A percentile compares a stretch with the other conserved stretches of the same genome.
phyloP scores from a whole-genome alignment of 768 basidiomycete genomes.

The Lentinula guzmanii region DNA sequence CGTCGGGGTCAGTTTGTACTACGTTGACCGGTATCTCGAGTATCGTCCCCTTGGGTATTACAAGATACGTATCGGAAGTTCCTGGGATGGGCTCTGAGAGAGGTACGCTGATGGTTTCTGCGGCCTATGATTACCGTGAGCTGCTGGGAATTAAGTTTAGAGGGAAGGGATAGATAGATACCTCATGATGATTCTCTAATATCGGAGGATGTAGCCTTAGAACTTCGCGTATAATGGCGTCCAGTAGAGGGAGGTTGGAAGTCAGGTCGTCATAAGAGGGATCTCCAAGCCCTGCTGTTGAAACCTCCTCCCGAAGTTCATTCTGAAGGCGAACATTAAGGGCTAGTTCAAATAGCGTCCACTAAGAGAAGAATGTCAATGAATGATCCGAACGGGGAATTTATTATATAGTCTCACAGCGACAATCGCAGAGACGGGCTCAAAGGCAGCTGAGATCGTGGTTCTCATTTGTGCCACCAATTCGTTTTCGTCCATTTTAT shows the following conservation, averaged over 20 bases:
- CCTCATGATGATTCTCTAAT: constrained; percentile 62
- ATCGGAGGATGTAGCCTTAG: constrained; percentile 58
- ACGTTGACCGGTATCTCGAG: constrained; percentile 52
- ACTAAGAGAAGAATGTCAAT: constrained; percentile 31
- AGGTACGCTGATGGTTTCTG: constrained; percentile 46
- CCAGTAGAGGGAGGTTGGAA: constrained; percentile 44
- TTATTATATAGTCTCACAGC: constrained; percentile 16
- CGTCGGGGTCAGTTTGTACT: constrained; percentile 41
- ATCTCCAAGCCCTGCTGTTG: constrained; percentile 27
- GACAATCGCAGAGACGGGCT: constrained; percentile 29
- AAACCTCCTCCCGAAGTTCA: constrained; percentile 50
- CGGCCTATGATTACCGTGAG: constrained; percentile 29
- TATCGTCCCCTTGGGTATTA: constrained; percentile 52
- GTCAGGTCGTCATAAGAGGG: constrained; percentile 49
- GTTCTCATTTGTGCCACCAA: constrained; percentile 58
- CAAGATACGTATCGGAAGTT: constrained; percentile 32
- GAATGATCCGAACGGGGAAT: background rate
- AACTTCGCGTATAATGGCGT: constrained; percentile 57
- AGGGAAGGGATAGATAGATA: constrained; percentile 11
- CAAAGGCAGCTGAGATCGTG: constrained; percentile 51
- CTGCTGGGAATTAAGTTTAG: constrained; percentile 5
- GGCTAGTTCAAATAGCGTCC: constrained; percentile 62
- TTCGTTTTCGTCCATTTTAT: constrained; percentile 40
- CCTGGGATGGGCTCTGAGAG: constrained; percentile 47
- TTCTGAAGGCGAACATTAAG: constrained; percentile 44